Evolutionary conservation across 305 asterid species (phyloP).

Genomic region (Fraxinus nigra): DNA sequence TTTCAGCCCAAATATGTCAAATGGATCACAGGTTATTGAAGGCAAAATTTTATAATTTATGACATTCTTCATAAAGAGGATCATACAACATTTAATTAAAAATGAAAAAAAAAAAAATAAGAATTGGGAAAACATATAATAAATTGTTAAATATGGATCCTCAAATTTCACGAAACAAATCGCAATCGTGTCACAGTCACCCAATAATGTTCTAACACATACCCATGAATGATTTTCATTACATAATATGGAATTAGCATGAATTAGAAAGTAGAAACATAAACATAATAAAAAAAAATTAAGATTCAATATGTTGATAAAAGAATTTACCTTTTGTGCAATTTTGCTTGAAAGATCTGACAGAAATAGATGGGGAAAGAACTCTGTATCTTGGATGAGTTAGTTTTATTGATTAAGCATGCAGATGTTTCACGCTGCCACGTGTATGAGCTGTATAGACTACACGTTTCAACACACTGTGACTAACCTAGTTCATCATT

Average conservation of each 20-base stretch:
- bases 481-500: neutral
- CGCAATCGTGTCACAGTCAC: neutral
- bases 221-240: neutral
- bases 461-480: neutral
- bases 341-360: constrained; percentile 14
- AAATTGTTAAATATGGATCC: neutral
- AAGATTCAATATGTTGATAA: neutral
- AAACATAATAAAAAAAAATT: neutral
- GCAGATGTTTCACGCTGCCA: neutral
- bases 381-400: neutral
- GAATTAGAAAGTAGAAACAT: neutral
- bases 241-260: constrained; percentile 6
- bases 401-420: neutral
- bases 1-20: neutral
- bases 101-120: neutral
- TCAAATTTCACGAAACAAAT: neutral
- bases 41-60: neutral
- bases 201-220: neutral
- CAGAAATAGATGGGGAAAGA: neutral
- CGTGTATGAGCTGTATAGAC: neutral
- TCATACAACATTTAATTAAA: neutral
- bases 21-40: neutral
- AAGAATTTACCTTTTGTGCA: constrained; percentile 19
- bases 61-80: neutral
- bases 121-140: neutral